phyloP scores from a whole-genome alignment of 2,329 filamentous ascomycete species.

The Fusarium sp. region DNA sequence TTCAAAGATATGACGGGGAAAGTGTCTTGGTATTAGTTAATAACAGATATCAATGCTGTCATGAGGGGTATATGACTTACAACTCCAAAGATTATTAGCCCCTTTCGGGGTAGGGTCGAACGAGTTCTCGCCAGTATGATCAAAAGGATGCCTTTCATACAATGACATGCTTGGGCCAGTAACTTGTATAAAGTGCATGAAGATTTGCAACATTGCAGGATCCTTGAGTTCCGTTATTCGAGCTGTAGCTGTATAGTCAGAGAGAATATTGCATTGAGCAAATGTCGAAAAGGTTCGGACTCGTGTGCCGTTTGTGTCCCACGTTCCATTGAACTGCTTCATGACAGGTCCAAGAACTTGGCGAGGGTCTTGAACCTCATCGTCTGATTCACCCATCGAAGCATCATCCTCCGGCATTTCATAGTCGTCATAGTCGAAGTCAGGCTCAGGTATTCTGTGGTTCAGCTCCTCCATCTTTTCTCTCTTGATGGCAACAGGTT shows the following conservation, averaged over 20 bases:
- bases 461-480: conserved; percentile 14
- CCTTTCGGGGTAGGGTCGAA: conserved; percentile 70
- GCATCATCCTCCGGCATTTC: conserved; percentile 64
- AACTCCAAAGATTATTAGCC: conserved; percentile 73
- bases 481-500: conserved; percentile 10
- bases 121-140: conserved; percentile 68
- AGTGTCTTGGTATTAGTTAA: conserved; percentile 64
- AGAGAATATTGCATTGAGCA: conserved; percentile 62
- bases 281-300: conserved; percentile 62
- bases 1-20: conserved; percentile 85
- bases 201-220: conserved; percentile 81
- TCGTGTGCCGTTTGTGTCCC: conserved; percentile 52
- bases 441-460: conserved; percentile 7
- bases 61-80: conserved; percentile 52
- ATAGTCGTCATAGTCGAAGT: conserved; percentile 46
- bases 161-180: conserved; percentile 88
- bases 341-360: conserved; percentile 47
- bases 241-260: conserved; percentile 73
- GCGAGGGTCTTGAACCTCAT: conserved; percentile 59
- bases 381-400: conserved; percentile 70
- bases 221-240: conserved; percentile 81
- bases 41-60: neutral
- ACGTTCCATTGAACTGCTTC: conserved; percentile 50
- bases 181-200: conserved; percentile 91
- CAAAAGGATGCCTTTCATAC: conserved; percentile 83